Evolutionary conservation across 257 asterid species (phyloP), one percentile per base, ranked within the genome.

Genomic region (Jaltomata sinuosa): DNA sequence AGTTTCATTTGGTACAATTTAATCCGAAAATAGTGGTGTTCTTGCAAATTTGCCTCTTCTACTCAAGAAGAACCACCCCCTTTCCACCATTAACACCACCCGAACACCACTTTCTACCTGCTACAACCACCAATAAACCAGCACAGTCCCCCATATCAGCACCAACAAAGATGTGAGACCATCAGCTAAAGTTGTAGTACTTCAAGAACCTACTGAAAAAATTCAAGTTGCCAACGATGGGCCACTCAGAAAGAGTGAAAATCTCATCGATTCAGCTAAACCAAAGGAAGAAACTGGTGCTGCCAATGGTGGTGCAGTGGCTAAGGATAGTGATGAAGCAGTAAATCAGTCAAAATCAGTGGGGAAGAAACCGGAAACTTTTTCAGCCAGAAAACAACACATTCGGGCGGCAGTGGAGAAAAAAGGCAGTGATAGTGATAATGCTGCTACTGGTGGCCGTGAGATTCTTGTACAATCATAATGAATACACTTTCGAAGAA

Each of bases 351-450:
- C 74, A 10, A 88, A 88, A 55, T 2, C 84, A 3, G 89, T 69
- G 78, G 92, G 81, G 80, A 88, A 90, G 84, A 90, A 84, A 80
- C 86, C 83, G 72, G 92, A 86, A 65, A 84, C 9, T 16, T 38
- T n/a, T 1, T 9, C 76, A 2, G 71, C 36, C 11, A n/a, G 86
- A 11, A 81, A 80, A 14, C 89, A 32, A 59, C 47, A 85, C 42
- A 38, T 3, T 38, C 8, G 42, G 27, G 79, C 54, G 85, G 67
- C 80, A 85, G 89, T 42, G 88, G 88, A 72, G 80, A 85, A 84
- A 57, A 85, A 72, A 34, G 86, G 42, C 21, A 83, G 83, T 34
- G 86, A 77, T 29, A 81, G 59, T 54, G 84, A 74, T 7, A 40
- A 34, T 9, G 25, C 15, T 14, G 29, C 50, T 15, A 5, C 53